Evolutionary conservation across 2,329 filamentous ascomycete species (phyloP).

Genomic region (Ophiognomonia clavigignenti-juglandacearum): DNA sequence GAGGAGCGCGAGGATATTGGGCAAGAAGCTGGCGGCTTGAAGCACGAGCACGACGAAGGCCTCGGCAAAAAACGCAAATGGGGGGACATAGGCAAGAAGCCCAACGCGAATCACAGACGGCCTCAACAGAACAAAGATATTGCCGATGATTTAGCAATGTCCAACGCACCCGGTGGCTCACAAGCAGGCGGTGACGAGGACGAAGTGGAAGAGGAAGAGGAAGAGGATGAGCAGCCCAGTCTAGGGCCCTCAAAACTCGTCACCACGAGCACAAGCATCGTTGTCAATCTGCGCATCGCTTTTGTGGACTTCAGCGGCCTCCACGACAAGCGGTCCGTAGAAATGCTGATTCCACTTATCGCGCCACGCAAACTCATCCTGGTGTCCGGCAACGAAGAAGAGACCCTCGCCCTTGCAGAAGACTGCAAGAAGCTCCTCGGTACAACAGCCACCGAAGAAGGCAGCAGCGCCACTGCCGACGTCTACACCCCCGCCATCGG

Average conservation of each 20-base stretch:
- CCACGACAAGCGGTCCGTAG: constrained; percentile 88
- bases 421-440: constrained; percentile 69
- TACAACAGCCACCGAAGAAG: constrained; percentile 34
- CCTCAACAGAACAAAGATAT: constrained; percentile 40
- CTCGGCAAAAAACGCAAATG: constrained; percentile 93
- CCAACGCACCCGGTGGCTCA: constrained; percentile 29
- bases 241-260: constrained; percentile 72
- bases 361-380: constrained; percentile 91
- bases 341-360: constrained; percentile 92
- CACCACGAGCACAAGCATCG: constrained; percentile 57
- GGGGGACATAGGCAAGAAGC: constrained; percentile 60
- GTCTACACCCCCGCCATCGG: constrained; percentile 82
- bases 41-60: constrained; percentile 50
- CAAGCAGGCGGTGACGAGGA: constrained; percentile 44
- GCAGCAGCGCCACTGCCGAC: constrained; percentile 45
- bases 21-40: constrained; percentile 51
- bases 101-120: constrained; percentile 54
- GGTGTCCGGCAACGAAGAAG: constrained; percentile 72
- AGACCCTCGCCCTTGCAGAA: constrained; percentile 72
- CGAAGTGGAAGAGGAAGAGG: constrained; percentile 54
- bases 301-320: constrained; percentile 90
- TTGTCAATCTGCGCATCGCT: constrained; percentile 70
- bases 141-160: constrained; percentile 43
- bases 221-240: constrained; percentile 40
- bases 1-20: constrained; percentile 81